Evolutionary conservation across 768 basidiomycete genomes (phyloP), one percentile per base, ranked within the genome.

Genomic region (Crucibulum laeve): DNA sequence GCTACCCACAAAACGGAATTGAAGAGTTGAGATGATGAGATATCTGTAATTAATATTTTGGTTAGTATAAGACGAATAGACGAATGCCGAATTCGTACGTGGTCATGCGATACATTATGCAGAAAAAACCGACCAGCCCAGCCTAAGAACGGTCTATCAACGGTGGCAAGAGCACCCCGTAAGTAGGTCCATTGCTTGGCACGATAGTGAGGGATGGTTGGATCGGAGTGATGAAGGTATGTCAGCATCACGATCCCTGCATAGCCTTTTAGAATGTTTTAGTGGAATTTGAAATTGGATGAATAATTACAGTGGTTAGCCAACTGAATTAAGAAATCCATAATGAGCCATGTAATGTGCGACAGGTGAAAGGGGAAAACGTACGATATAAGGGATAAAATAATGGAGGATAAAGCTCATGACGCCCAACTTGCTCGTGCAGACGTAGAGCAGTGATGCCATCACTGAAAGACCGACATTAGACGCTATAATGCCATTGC

Each of bases 81-180:
- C 30, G 36, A 26, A 50, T n/a, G 33, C 3, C 10, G 6, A 3
- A 50, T 64, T 42, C 51, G n/a, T n/a, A 69, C 68, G 48, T 73
- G 70, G 47, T 71, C 68, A 50, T 71, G 71, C 30, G 68, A 69
- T 39, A 74, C 71, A 53, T 80, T 77, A 51, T 81, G 79, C 25
- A 83, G 63, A 67, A 82, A 83, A 60, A 79, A 79, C 10, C 76
- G 69, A 3, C 80, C 81, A 34, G 67, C 65, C 79, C 77, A 82
- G 13, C 81, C 79, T 2, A 81, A 62, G 38, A 82, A 70, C 13
- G 78, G 69, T 34, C 81, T 57, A 53, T 83, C 79, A n/a, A 82
- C 73, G 1, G 79, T 81, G 5, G 76, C 67, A 22, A 77, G 53
- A 1, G 80, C 79, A 5, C 80, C 79, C 5, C 78, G 75, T 43